Evolutionary conservation across 2,329 filamentous ascomycete species (phyloP), one percentile per base, ranked within the genome.

Genomic region (Fusarium sp.): DNA sequence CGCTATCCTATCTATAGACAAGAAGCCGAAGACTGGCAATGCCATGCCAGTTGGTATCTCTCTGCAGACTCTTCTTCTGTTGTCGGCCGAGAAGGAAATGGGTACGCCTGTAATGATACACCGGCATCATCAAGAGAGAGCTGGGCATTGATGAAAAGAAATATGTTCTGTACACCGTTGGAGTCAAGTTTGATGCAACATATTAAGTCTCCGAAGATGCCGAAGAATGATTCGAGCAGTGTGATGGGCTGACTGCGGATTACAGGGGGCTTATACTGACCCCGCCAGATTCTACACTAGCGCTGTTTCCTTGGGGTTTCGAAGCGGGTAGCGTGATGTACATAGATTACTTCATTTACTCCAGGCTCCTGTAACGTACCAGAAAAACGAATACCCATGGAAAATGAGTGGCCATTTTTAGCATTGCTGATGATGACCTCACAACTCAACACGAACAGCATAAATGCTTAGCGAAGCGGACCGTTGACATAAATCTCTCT

Each of bases 31-130:
- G 18, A 56, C 44, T 0, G 38, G 46, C 1, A 69, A 71, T n/a
- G 12, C 58, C 10, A 18, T 72, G 2, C 68, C 67, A 3, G 68
- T 68, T 2, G 68, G 68, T 1, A 66, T 71, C 1, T 70, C 66
- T 15, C 26, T 70, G 9, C 68, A 71, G 38, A 64, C 66, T 2
- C 28, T 69, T 21, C 59, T 73, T 41, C 47, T 70, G 13, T 21
- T 64, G 11, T 42, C 68, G 13, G 63, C 63, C 0, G 66, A 72
- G n/a, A 56, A 50, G 18, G 66, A 49, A 5, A 3, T 68, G n/a
- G 59, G 64, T 4, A 68, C 66, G 2, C 59, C 46, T 3, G 57
- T n/a, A n/a, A n/a, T n/a, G 58, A 9, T 68, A 68, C 20, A 57
- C 63, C 2, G 63, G 59, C 2, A 28, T 63, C 1, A 59, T 68